Percentiles rank a stretch among this genome's conserved stretches.
Evolutionary conservation across 2,329 filamentous ascomycete species (phyloP).

Genomic region (Juglanconis sp.): DNA sequence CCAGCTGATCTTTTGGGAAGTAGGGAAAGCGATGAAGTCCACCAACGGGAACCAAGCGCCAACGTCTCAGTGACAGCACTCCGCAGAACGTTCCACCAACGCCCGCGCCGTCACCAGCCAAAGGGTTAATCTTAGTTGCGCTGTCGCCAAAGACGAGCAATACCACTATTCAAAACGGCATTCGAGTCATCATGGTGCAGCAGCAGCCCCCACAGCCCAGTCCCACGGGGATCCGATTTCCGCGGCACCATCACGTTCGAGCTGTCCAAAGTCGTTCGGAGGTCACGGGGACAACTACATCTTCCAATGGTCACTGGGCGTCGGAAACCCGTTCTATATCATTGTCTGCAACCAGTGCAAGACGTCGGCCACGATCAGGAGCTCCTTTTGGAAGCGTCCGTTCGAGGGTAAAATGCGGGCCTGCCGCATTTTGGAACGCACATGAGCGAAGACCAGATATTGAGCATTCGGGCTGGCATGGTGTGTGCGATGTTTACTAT

Average conservation of each 20-base stretch:
- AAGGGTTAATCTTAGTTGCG: neutral
- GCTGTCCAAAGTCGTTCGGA: too few species aligned
- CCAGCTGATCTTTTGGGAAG: too few species aligned
- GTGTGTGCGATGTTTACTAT: neutral
- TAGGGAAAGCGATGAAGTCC: too few species aligned
- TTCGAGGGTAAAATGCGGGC: neutral
- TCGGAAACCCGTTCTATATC: too few species aligned
- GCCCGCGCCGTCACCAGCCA: neutral
- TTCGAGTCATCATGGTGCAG: neutral
- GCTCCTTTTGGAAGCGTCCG: neutral
- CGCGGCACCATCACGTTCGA: too few species aligned
- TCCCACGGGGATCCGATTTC: too few species aligned
- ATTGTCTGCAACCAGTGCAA: neutral
- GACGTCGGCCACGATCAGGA: neutral
- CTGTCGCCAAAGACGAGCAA: too few species aligned
- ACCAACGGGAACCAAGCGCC: too few species aligned
- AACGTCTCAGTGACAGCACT: neutral
- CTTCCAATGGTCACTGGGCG: too few species aligned
- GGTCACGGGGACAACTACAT: too few species aligned
- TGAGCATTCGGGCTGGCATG: neutral
- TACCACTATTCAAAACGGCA: neutral
- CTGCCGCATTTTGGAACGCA: neutral
- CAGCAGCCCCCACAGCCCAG: too few species aligned
- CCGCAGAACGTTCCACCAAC: neutral
- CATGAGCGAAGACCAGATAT: neutral